Base-by-base conservation (phyloP, 371 early-diverging fungal species). In the Conidiobolus coronatus region DNA sequence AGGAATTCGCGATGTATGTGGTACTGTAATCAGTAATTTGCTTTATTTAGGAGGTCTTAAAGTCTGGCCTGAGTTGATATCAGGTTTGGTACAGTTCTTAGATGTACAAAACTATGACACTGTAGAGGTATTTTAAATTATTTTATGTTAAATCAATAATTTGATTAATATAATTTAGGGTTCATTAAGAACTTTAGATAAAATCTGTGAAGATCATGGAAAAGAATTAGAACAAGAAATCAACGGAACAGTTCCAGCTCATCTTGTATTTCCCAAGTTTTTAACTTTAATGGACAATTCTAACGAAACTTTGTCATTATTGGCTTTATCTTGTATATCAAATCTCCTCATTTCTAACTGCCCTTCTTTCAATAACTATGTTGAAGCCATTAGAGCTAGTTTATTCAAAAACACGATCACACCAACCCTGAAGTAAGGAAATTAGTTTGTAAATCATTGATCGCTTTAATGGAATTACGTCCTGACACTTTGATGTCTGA, bases 161-260 rank as follows among this genome's bases (percentile, higher is more conserved):
- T 29, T 33, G 18, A 29, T 40, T 49, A 20, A 49, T 2, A 29
- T 47, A 1, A 9, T 12, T 29, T 62, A 86, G 84, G 79, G 83
- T 42, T 71, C 85, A 17, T 82, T 86, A 56, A 73, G 74, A 41
- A 84, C 88, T 8, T 60, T 94, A 49, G 68, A 73, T 58, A 88
- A 85, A 64, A 81, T 92, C 51, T 91, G 92, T 63, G 93, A 94
- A 57, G 95, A 92, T 57, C 79, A 75, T 41, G 60, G 77, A 42
- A 70, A 66, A 22, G 78, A 82, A 41, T 71, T 95, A 20, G 81
- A 84, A 48, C 61, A 66, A 48, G 69, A 69, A 29, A 66, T 75
- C 42, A 62, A 73, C 42, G 76, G 81, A 50, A 71, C 73, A 12
- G 68, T 71, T 29, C 81, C 86, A 15, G 68, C 89, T 41, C 71